A percentile compares a stretch with the other conserved stretches of the same genome.
Evolutionary conservation across 1,284 basidiomycete genomes (phyloP).

Genomic region (Tetrapyrgos nigripes): DNA sequence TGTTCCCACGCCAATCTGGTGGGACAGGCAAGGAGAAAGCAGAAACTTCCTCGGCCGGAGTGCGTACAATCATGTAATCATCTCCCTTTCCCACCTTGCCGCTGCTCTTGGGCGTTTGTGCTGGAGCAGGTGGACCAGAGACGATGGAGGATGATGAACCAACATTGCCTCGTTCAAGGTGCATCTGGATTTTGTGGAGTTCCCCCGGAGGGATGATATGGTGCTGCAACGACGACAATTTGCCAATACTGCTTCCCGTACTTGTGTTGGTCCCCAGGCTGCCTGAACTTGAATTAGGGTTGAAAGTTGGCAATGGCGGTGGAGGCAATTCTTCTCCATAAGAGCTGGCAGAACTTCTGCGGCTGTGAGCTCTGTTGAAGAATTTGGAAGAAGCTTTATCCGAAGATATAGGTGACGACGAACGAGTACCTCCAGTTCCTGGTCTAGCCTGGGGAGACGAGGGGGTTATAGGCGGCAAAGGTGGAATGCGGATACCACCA

Average conservation of each 20-base stretch:
- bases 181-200: slow-evolving; percentile 39
- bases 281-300: slow-evolving; percentile 18
- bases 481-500: slow-evolving; percentile 21
- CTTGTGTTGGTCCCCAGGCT: neutral
- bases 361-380: slow-evolving; percentile 54
- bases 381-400: slow-evolving; percentile 59
- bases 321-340: slow-evolving; percentile 50
- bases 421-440: slow-evolving; percentile 45
- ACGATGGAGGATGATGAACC: neutral
- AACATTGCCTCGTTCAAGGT: slow-evolving; percentile 18
- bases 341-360: slow-evolving; percentile 63
- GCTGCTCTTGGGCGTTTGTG: neutral
- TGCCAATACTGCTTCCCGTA: neutral
- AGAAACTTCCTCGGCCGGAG: slow-evolving; percentile 35
- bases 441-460: slow-evolving; percentile 35
- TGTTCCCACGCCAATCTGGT: neutral
- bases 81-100: slow-evolving; percentile 13
- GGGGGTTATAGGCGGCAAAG: slow-evolving; percentile 22
- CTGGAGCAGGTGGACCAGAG: neutral
- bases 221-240: slow-evolving; percentile 31
- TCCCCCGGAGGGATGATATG: slow-evolving; percentile 62
- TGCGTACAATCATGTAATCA: slow-evolving; percentile 37
- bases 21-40: slow-evolving; percentile 41
- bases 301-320: slow-evolving; percentile 41
- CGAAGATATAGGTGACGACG: slow-evolving; percentile 63